These are phyloP conservation scores for Xanthoparmelia taractica DNA, from an alignment of 495 filamentous ascomycete species.

Conservation along the genomic window DNA sequence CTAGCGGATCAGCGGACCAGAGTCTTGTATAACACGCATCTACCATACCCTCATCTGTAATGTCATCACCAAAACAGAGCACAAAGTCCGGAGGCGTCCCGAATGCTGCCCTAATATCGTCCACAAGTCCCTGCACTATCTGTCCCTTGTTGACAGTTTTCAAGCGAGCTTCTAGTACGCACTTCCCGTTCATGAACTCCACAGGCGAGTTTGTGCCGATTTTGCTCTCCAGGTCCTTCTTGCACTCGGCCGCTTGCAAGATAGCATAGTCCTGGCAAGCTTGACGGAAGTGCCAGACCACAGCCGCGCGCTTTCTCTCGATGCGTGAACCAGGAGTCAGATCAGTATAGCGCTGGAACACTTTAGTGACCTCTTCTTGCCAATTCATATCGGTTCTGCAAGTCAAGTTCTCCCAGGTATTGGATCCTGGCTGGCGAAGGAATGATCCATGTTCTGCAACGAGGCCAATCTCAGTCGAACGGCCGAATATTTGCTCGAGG, in stretches of 20 bases:
- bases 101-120: conserved; percentile 39
- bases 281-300: conserved; percentile 95
- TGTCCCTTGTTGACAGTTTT: conserved; percentile 94
- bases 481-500: conserved; percentile 75
- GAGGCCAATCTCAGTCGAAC: conserved; percentile 75
- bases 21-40: background rate
- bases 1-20: background rate
- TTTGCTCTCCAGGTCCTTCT: conserved; percentile 48
- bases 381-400: conserved; percentile 80
- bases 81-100: conserved; percentile 62
- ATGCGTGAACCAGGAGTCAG: conserved; percentile 82
- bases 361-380: conserved; percentile 70
- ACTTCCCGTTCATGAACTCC: conserved; percentile 92
- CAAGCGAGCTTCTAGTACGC: conserved; percentile 93
- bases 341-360: conserved; percentile 80
- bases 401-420: conserved; percentile 78
- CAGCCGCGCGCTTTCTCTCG: conserved; percentile 80
- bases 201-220: conserved; percentile 74
- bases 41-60: conserved; percentile 81
- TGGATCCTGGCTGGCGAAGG: conserved; percentile 63
- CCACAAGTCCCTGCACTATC: conserved; percentile 72
- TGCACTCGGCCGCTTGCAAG: conserved; percentile 67
- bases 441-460: conserved; percentile 96
- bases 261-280: conserved; percentile 76
- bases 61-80: conserved; percentile 87